Evolutionary conservation across 176 grass and related monocot genomes (phyloP).

Genomic region (Echinochloa phyllopogon): DNA sequence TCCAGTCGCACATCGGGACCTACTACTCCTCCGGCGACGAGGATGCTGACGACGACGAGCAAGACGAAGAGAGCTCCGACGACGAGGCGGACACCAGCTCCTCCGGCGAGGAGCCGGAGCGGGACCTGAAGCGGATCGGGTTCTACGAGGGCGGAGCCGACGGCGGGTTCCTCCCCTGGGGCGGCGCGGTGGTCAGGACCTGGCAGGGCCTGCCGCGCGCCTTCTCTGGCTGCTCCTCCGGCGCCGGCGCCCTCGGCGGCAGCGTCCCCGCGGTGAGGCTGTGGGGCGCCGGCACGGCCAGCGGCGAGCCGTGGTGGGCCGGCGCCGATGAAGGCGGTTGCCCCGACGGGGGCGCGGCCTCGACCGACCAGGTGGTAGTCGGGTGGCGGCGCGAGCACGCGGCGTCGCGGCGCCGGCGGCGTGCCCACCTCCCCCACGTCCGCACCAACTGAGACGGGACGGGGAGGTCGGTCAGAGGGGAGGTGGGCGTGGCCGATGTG

Average conservation of each 20-base stretch:
- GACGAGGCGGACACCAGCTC: background rate
- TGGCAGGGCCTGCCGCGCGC: conserved; percentile 47
- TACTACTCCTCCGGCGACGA: conserved; percentile 53
- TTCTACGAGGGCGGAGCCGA: conserved; percentile 24
- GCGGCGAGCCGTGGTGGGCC: conserved; percentile 51
- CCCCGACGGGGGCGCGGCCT: background rate
- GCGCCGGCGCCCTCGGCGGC: background rate
- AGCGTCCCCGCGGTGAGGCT: conserved; percentile 18
- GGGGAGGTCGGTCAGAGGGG: background rate
- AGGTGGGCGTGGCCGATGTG: background rate
- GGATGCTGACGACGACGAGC: background rate
- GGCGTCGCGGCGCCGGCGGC: background rate
- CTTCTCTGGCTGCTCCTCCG: background rate
- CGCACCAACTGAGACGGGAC: background rate
- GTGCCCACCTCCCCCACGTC: background rate
- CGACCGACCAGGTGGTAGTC: conserved; percentile 24
- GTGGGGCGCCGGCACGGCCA: conserved; percentile 50
- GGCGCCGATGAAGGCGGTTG: conserved; percentile 50
- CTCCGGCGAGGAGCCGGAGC: conserved; percentile 29
- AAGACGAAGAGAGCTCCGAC: conserved; percentile 23
- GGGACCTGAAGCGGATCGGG: conserved; percentile 33
- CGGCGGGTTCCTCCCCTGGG: conserved; percentile 38
- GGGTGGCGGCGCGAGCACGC: conserved; percentile 44
- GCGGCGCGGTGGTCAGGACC: conserved; percentile 55
- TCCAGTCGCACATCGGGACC: conserved; percentile 48